Percentiles rank a stretch among this genome's conserved stretches.
Conservation (phyloP, 2,329 filamentous ascomycete species). For the Colletotrichum sp. region DNA sequence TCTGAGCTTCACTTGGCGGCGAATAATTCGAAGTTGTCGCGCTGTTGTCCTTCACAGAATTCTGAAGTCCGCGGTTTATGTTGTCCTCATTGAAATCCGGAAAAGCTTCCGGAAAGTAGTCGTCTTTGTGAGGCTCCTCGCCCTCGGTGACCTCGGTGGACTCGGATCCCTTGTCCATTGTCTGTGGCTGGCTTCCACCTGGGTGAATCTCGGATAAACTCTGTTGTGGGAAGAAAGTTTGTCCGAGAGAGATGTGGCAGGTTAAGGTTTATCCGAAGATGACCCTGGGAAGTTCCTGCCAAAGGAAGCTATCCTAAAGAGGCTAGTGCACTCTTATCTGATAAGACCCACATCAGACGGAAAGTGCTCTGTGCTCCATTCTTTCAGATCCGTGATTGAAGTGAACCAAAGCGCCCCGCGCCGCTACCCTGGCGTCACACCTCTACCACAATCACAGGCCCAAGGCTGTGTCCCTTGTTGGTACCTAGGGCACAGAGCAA, state of each 20-base stretch:
- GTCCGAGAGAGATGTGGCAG: not conserved
- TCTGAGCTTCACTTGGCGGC: slow-evolving; percentile 2
- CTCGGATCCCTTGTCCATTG: slow-evolving; percentile 5
- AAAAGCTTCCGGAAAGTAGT: slow-evolving; percentile 10
- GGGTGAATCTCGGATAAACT: slow-evolving; percentile 15
- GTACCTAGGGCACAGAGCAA: not conserved
- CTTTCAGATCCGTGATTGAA: slow-evolving; percentile 15
- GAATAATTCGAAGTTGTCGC: not conserved
- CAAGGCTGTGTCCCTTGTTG: not conserved
- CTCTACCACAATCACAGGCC: not conserved
- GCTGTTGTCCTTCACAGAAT: not conserved
- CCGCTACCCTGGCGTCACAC: not conserved
- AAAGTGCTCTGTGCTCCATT: slow-evolving; percentile 9
- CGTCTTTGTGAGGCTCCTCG: not conserved
- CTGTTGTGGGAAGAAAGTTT: not conserved
- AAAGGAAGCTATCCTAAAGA: slow-evolving; percentile 5
- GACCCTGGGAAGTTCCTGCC: not conserved
- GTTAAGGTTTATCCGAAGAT: not conserved
- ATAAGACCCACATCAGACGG: slow-evolving; percentile 2
- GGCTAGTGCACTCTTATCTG: not conserved
- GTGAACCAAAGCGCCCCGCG: slow-evolving; percentile 12
- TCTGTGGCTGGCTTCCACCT: not conserved
- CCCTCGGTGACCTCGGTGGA: slow-evolving; percentile 4
- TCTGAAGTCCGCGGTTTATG: not conserved
- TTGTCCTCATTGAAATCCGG: slow-evolving; percentile 1